Conservation (phyloP, 352 stramenopile species). For the Globisporangium spiculum region DNA sequence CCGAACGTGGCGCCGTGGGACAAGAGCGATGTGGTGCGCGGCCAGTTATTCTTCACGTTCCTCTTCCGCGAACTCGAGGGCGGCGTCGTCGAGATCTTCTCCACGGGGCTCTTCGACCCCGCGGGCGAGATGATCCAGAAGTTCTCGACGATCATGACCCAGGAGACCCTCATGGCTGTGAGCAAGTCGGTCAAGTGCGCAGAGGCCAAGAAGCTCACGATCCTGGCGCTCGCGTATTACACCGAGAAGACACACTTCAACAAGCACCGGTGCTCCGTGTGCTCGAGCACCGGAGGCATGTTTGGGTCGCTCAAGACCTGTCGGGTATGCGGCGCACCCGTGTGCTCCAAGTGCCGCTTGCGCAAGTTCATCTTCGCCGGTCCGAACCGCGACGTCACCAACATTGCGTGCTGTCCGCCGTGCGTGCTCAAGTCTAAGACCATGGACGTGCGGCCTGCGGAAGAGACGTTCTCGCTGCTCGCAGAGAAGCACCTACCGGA, state of each 20-base stretch:
- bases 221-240: slow-evolving; percentile 23
- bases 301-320: slow-evolving; percentile 4
- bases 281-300: slow-evolving; percentile 6
- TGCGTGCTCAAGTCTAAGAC: slow-evolving; percentile 18
- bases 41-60: slow-evolving; percentile 23
- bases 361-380: slow-evolving; percentile 15
- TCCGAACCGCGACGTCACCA: slow-evolving; percentile 1
- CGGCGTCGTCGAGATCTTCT: slow-evolving; percentile 40
- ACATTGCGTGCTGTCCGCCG: slow-evolving; percentile 14
- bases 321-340: slow-evolving; percentile 7
- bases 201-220: slow-evolving; percentile 55
- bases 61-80: slow-evolving; percentile 36
- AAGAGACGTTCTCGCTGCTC: slow-evolving; percentile 17
- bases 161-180: slow-evolving; percentile 31
- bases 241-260: slow-evolving; percentile 7
- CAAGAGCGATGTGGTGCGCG: slow-evolving; percentile 24
- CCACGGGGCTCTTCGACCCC: slow-evolving; percentile 42
- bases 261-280: slow-evolving; percentile 14
- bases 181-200: slow-evolving; percentile 27
- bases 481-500: slow-evolving; percentile 12
- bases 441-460: slow-evolving; percentile 15
- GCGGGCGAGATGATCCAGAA: slow-evolving; percentile 31
- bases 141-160: slow-evolving; percentile 22
- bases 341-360: slow-evolving; percentile 8
- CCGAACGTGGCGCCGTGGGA: slow-evolving; percentile 36